Evolutionary conservation across 2,329 filamentous ascomycete genomes (phyloP).

Genomic region (Fusarium abutilonis): DNA sequence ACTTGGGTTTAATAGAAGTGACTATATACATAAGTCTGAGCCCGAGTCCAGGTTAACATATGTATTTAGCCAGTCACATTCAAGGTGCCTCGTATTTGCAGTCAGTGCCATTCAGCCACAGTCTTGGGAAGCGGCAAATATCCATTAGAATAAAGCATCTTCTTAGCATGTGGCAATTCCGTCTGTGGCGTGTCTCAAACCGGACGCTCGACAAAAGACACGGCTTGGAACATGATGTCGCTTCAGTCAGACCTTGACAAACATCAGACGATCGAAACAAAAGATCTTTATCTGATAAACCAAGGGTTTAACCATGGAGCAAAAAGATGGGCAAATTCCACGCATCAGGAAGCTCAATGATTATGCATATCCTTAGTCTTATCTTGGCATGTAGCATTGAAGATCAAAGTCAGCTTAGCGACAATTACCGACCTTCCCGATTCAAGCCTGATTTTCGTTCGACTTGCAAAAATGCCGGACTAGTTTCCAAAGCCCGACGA

Average conservation of each 20-base stretch:
- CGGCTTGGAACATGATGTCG: not conserved
- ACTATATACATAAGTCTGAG: too few relatives aligned
- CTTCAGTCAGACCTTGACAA: not conserved
- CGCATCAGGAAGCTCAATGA: constrained; percentile 35
- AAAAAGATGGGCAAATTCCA: constrained; percentile 8
- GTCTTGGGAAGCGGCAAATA: too few relatives aligned
- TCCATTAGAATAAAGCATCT: not conserved
- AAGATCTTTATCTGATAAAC: constrained; percentile 5
- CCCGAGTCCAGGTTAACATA: too few relatives aligned
- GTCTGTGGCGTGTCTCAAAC: not conserved
- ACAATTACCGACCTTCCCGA: constrained; percentile 32
- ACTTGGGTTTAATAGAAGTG: too few relatives aligned
- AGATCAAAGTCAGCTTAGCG: constrained; percentile 15
- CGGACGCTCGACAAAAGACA: not conserved
- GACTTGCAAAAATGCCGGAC: constrained; percentile 1
- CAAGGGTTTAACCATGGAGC: not conserved
- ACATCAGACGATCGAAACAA: not conserved
- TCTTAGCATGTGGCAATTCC: not conserved
- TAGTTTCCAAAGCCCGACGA: constrained; percentile 28
- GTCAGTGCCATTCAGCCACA: too few relatives aligned
- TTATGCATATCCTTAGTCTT: constrained; percentile 32
- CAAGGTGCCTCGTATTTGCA: too few relatives aligned
- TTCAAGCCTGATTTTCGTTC: constrained; percentile 16
- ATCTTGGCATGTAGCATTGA: constrained; percentile 38
- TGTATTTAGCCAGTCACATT: too few relatives aligned